phyloP scores from a whole-genome alignment of 2,329 filamentous ascomycete species.

The Metarhizium guizhouense region DNA sequence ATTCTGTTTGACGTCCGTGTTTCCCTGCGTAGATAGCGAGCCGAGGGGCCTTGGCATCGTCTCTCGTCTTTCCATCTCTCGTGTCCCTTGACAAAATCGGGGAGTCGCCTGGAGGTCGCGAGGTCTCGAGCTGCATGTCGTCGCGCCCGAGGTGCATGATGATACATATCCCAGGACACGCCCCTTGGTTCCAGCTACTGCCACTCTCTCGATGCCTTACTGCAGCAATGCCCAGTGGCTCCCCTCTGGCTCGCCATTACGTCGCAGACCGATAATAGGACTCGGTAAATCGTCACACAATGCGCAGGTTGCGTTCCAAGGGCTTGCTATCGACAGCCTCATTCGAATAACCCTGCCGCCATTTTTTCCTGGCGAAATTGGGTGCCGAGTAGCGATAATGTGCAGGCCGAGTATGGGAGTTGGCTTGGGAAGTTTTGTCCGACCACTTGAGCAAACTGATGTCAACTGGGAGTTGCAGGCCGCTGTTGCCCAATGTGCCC shows the following conservation, averaged over 20 bases:
- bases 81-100: neutral
- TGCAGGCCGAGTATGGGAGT: neutral
- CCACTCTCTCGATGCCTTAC: conserved; percentile 6
- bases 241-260: conserved; percentile 1
- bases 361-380: neutral
- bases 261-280: neutral
- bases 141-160: neutral
- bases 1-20: neutral
- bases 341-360: neutral
- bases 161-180: neutral
- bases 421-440: neutral
- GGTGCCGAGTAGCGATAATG: neutral
- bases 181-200: conserved; percentile 12
- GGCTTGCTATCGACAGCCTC: neutral
- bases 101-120: neutral
- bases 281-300: neutral
- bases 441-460: neutral
- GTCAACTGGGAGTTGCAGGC: neutral
- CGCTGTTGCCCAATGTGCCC: neutral
- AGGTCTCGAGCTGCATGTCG: neutral
- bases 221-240: conserved; percentile 6
- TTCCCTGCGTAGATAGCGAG: neutral
- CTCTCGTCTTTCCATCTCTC: neutral
- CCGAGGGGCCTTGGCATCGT: neutral
- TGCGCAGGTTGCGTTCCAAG: neutral